Base-by-base conservation (phyloP, 345 rosid genomes). In the Aurinia saxatilis region DNA sequence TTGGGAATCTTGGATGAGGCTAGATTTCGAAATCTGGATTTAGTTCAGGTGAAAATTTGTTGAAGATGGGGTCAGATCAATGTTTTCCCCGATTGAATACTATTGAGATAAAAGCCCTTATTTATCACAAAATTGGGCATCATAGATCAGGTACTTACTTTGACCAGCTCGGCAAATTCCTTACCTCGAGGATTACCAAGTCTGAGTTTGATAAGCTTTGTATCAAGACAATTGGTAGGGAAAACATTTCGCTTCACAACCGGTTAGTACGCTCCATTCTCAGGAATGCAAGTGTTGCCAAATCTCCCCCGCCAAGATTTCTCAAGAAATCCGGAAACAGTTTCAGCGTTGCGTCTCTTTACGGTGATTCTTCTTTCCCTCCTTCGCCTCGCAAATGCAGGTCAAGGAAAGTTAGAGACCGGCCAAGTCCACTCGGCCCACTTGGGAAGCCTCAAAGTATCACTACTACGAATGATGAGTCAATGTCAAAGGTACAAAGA, bases 391-490 rank as follows among this genome's bases (percentile, higher is more conserved):
- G 89, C 47, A 93, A 87, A 73, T 78, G 80, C 25, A 67, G 91
- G 75, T 82, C 99, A 8, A 73, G 81, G 57, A 90, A 85, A 58
- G 82, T 79, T 56, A 78, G 75, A 72, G 97, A 93, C 62, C 80
- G 91, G 11, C 95, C 82, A 1, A 92, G 90, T 71, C 95, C 88
- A 19, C 68, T 86, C 49, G 95, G 92, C 16, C 91, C 92, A 2
- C 79, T 79, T 10, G 96, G 92, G 64, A 92, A 87, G 81, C 86
- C 97, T 47, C 96, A 85, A 2, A 87, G 74, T 72, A 39, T 81
- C 29, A 44, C 82, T 18, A 65, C 66, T 7, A 71, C 75, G 5
- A 65, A 71, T 29, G 88, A 83, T 25, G 91, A 88, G 46, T 71
- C 79, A 3, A 55, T 67, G 72, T 77, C 81, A 2, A 91, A 84